Conservation (phyloP, 306 rosid genomes). For the Medicago ruthenica region DNA sequence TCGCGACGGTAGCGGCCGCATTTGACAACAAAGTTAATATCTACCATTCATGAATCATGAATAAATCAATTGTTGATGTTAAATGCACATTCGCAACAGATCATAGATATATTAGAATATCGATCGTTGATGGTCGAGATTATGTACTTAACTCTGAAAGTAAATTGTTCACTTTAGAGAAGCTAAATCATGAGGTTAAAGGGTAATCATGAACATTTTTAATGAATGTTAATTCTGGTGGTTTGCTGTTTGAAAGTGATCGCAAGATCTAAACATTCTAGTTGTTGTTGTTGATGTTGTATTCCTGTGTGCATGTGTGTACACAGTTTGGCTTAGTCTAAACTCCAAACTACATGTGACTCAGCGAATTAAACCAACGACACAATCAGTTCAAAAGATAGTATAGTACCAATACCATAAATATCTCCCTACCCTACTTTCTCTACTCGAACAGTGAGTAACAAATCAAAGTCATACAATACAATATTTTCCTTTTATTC, state of each 20-base stretch:
- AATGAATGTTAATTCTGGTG: constrained; percentile 2
- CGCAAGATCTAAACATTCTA: constrained; percentile 19
- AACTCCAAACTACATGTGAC: constrained; percentile 34
- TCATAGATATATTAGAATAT: background rate
- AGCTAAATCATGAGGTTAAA: background rate
- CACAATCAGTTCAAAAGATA: constrained; percentile 30
- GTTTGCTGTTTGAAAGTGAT: constrained; percentile 32
- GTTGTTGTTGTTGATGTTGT: constrained; percentile 6
- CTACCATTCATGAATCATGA: background rate
- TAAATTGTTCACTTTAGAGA: background rate
- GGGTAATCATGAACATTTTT: constrained; percentile 7
- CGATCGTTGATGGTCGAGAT: background rate
- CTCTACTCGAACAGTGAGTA: constrained; percentile 4
- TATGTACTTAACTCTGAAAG: background rate
- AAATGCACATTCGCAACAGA: background rate
- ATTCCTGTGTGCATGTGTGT: constrained; percentile 34
- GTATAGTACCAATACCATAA: background rate
- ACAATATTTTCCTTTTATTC: background rate
- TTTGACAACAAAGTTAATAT: no score
- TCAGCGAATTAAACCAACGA: background rate
- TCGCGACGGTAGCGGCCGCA: no score
- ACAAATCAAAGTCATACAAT: constrained; percentile 25
- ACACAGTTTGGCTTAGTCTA: constrained; percentile 22
- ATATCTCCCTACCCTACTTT: constrained; percentile 26
- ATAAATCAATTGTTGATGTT: background rate